These are phyloP conservation scores for Kazachstania taianensis DNA, from an alignment of 805 yeast genomes.

Conservation along the genomic window DNA sequence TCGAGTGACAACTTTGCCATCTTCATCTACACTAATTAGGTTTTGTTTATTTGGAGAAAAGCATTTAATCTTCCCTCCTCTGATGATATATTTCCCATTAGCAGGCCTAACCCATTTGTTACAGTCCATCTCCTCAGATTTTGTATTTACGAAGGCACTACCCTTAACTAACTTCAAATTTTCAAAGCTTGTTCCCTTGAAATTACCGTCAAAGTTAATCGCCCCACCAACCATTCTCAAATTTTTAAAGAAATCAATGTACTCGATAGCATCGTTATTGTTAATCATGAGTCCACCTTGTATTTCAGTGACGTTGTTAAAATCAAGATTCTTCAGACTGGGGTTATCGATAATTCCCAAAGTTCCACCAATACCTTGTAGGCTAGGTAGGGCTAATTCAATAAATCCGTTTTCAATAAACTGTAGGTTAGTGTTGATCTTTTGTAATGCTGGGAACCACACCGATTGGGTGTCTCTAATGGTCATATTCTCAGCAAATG, in stretches of 20 bases:
- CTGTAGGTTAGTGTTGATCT: constrained; percentile 49
- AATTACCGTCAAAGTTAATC: constrained; percentile 56
- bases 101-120: constrained; percentile 48
- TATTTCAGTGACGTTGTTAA: constrained; percentile 46
- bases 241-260: constrained; percentile 49
- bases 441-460: constrained; percentile 39
- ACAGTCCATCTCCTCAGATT: constrained; percentile 50
- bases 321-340: constrained; percentile 38
- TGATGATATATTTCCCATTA: constrained; percentile 41
- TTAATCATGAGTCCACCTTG: constrained; percentile 71
- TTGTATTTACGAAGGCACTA: constrained; percentile 50
- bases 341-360: constrained; percentile 52
- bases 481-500: constrained; percentile 50
- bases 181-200: constrained; percentile 43
- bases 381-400: constrained; percentile 43
- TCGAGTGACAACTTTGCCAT: constrained; percentile 40
- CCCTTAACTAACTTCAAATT: constrained; percentile 65
- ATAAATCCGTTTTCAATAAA: constrained; percentile 52
- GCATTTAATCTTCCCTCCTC: constrained; percentile 73
- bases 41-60: constrained; percentile 36
- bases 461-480: constrained; percentile 49
- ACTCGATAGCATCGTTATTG: constrained; percentile 44
- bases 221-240: constrained; percentile 69
- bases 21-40: constrained; percentile 35
- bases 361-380: constrained; percentile 57